Conservation (phyloP, 192 early-diverging fungal genomes). For the Linnemannia zychae region DNA sequence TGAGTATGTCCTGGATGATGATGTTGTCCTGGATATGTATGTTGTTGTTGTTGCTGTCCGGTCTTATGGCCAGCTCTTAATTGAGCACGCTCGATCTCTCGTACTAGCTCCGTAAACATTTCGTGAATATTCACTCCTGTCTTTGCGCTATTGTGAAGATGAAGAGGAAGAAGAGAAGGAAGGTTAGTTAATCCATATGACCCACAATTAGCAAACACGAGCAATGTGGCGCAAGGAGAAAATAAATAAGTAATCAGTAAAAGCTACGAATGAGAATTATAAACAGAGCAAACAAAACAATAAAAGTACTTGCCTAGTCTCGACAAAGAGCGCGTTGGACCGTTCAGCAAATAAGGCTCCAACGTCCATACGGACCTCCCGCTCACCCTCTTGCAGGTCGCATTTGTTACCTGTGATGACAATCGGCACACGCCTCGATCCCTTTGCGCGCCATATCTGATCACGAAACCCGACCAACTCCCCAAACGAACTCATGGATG, state of each 20-base stretch:
- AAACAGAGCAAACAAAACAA: background rate
- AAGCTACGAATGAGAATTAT: background rate
- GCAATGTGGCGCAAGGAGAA: no score
- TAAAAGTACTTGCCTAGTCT: conserved; percentile 60
- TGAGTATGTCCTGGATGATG: background rate
- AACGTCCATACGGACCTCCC: conserved; percentile 68
- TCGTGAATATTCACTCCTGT: conserved; percentile 38
- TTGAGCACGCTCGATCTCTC: conserved; percentile 25
- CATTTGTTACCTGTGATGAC: conserved; percentile 92
- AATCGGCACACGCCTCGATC: conserved; percentile 81
- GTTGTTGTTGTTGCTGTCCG: background rate
- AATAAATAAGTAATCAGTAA: background rate
- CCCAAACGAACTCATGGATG: conserved; percentile 78
- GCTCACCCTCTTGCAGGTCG: conserved; percentile 72
- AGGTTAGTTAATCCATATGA: background rate
- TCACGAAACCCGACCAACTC: conserved; percentile 81
- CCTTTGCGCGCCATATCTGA: conserved; percentile 87
- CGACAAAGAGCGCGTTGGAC: conserved; percentile 74
- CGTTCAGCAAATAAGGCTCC: conserved; percentile 67
- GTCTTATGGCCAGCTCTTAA: background rate
- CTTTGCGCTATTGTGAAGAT: conserved; percentile 27
- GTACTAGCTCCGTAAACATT: conserved; percentile 35
- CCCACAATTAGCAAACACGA: no score
- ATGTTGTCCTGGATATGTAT: background rate
- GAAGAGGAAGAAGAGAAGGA: background rate